Evolutionary conservation across 768 basidiomycete genomes (phyloP).

Genomic region (Trametopsis cervina): DNA sequence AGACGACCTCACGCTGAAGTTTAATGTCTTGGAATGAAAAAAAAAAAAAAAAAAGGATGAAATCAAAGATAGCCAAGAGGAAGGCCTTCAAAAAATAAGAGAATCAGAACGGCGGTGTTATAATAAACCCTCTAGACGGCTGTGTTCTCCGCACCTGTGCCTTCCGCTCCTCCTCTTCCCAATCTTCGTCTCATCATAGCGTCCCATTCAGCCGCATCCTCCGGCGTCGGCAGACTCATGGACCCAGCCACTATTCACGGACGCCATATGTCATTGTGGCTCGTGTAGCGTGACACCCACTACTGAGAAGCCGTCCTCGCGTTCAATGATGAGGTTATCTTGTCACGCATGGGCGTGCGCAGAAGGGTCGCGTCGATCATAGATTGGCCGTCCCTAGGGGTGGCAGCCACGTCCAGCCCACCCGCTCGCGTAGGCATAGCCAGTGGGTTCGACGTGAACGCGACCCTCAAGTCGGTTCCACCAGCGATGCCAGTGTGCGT

Average conservation of each 20-base stretch:
- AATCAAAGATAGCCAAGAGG: too few relatives aligned
- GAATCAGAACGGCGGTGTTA: too few relatives aligned
- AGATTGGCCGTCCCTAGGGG: conserved; percentile 25
- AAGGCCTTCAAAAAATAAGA: too few relatives aligned
- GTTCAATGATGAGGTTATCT: conserved; percentile 88
- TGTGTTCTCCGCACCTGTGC: too few relatives aligned
- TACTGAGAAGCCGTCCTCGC: conserved; percentile 46
- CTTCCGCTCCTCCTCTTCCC: conserved; percentile 43
- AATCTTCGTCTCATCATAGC: conserved; percentile 84
- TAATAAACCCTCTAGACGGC: too few relatives aligned
- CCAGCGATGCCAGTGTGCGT: conserved; percentile 66
- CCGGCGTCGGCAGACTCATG: conserved; percentile 78
- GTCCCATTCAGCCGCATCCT: conserved; percentile 99
- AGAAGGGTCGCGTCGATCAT: conserved; percentile 66
- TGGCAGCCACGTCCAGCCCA: conserved; percentile 29
- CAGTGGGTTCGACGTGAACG: conserved; percentile 94
- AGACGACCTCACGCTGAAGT: too few relatives aligned
- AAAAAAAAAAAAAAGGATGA: too few relatives aligned
- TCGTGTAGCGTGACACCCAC: conserved; percentile 73
- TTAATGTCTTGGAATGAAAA: too few relatives aligned
- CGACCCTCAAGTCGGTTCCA: conserved; percentile 87
- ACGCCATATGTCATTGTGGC: conserved; percentile 50
- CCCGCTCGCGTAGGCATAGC: conserved; percentile 69
- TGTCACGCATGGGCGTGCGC: conserved; percentile 92
- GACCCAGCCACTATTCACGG: conserved; percentile 75